Evolutionary conservation across 192 early-diverging fungal genomes (phyloP).

Genomic region (Pilaira anomala): DNA sequence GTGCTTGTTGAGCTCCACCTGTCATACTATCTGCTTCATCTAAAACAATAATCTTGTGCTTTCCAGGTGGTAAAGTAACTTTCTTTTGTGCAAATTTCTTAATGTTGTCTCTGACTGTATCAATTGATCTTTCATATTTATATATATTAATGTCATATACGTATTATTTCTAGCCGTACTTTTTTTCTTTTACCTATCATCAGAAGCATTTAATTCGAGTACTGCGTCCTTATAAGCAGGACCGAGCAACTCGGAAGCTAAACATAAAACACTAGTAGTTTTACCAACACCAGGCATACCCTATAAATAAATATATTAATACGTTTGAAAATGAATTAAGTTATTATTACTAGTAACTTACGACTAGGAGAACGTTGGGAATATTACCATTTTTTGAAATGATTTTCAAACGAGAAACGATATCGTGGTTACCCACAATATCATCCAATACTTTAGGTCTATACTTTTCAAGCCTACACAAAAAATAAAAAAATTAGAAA

Average conservation of each 20-base stretch:
- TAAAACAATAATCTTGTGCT: slow-evolving; percentile 89
- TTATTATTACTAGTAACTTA: slow-evolving; percentile 28
- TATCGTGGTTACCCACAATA: slow-evolving; percentile 94
- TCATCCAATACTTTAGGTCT: slow-evolving; percentile 80
- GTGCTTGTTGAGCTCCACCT: slow-evolving; percentile 91
- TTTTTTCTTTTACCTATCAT: slow-evolving; percentile 72
- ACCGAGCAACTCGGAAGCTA: slow-evolving; percentile 89
- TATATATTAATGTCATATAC: background rate
- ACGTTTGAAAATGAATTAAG: background rate
- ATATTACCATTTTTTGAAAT: slow-evolving; percentile 93
- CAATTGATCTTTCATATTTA: slow-evolving; percentile 75
- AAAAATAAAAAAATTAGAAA: background rate
- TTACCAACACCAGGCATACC: slow-evolving; percentile 97
- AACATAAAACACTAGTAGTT: slow-evolving; percentile 91
- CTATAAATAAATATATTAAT: slow-evolving; percentile 23
- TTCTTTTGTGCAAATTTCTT: slow-evolving; percentile 99
- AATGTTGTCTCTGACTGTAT: slow-evolving; percentile 93
- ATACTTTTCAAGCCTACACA: slow-evolving; percentile 89
- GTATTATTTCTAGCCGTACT: background rate
- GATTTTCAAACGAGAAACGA: slow-evolving; percentile 75
- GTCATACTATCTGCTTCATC: slow-evolving; percentile 99
- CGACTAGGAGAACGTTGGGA: slow-evolving; percentile 92
- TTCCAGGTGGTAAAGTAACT: slow-evolving; percentile 85
- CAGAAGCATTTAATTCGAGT: slow-evolving; percentile 96
- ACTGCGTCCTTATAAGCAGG: slow-evolving; percentile 87